Conservation (phyloP, 148 eudicot genomes). For the Persicaria maculosa region DNA sequence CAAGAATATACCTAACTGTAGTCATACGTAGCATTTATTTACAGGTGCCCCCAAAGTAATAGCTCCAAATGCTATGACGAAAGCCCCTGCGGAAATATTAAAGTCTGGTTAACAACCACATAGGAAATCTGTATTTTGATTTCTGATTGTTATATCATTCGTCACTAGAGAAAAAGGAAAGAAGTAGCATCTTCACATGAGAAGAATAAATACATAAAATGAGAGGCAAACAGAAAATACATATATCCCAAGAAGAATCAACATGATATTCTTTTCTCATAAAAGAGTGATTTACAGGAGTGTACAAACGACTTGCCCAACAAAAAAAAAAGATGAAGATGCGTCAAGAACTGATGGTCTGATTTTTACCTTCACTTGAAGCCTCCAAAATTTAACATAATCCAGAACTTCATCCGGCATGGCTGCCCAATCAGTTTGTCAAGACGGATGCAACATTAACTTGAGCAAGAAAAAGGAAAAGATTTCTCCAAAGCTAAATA, state of each 20-base stretch:
- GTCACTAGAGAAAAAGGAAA: too few relatives aligned
- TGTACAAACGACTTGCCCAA: background rate
- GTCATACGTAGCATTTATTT: constrained; percentile 64
- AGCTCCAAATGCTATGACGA: constrained; percentile 67
- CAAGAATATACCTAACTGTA: constrained; percentile 10
- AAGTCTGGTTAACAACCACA: background rate
- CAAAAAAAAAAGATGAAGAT: background rate
- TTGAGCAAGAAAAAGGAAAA: too few relatives aligned
- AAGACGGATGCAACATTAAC: background rate
- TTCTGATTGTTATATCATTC: too few relatives aligned
- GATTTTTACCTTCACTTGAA: constrained; percentile 51
- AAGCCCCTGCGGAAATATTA: constrained; percentile 42
- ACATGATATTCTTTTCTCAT: background rate
- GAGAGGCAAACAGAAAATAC: background rate
- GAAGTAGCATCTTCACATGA: too few relatives aligned
- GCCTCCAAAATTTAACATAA: constrained; percentile 56
- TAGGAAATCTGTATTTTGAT: background rate
- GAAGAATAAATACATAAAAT: too few relatives aligned
- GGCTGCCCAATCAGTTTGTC: constrained; percentile 57
- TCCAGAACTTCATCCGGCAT: constrained; percentile 60
- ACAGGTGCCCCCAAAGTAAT: constrained; percentile 90
- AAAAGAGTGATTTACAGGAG: background rate
- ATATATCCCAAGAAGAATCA: background rate
- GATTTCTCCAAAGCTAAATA: too few relatives aligned
- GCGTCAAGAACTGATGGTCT: background rate